Evolutionary conservation across 257 asterid genomes (phyloP), one percentile per base, ranked within the genome.

Genomic region (Nicotiana benthamiana): DNA sequence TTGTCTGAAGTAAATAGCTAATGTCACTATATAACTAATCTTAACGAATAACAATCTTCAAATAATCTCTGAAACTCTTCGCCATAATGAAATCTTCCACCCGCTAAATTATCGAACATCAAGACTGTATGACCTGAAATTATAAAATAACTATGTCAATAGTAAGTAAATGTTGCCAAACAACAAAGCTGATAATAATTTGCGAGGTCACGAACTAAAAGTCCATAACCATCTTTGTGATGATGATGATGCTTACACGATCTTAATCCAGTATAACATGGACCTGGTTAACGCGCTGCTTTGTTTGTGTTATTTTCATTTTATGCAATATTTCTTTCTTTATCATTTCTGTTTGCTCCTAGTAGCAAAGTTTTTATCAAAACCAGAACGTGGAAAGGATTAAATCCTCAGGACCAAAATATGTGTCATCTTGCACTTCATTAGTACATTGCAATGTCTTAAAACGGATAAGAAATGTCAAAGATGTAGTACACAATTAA

Each of bases 401-500:
- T 13, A 43, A 13, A 72, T 43, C 32, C 22, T 65, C 28, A 62
- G 16, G 75, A 18, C 16, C 40, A 79, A 27, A 63, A 40, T 15
- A 79, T 61, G 75, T 7, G 3, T 22, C 82, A 79, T 61, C 28
- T 3, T 15, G 48, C n/a, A 28, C 34, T 77, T 68, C 77, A 68
- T 10, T n/a, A 36, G 56, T 27, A 36, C 18, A 59, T 26, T 77
- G 10, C 32, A 34, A 77, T 57, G 78, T 46, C 16, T 51, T 51
- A 46, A 9, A 34, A n/a, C n/a, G 34, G 72, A 32, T 20, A 34
- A 12, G 65, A 77, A 54, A 34, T 32, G 7, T 30, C 15, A 57
- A 6, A 5, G 11, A 34, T 17, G 48, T 40, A 11, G 28, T 7
- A 81, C 62, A 54, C n/a, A 82, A 82, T 94, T 86, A 68, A 91